Base-by-base conservation (phyloP, 805 yeast species). In the Nakazawaea anatomiae region DNA sequence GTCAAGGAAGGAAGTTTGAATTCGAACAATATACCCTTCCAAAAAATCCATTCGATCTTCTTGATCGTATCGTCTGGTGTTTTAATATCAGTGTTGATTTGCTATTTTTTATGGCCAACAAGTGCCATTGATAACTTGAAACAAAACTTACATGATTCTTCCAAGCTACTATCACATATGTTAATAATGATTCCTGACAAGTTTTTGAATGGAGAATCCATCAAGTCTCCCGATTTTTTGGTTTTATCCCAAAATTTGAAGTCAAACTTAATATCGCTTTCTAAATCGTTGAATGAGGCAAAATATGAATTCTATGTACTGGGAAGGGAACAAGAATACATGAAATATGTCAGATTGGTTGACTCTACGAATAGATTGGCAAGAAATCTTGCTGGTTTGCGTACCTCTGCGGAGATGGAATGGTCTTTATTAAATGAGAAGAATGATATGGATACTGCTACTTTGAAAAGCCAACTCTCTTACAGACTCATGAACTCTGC, bases 1-100 rank as follows among this genome's bases (percentile, higher is more conserved):
- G 79, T 87, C 12, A 83, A 85, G 60, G 95, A 88, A 58, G 91
- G 89, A 11, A 79, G 83, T 43, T 68, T 76, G 46, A 83, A 82
- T 58, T 73, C 79, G 1, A 81, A 83, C 12, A 62, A 63, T 6
- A 72, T 87, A 11, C 87, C 91, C 0, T 61, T 80, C 53, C 65
- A 65, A 31, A 74, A 83, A 57, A 69, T 87, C 30, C 51, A 67
- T 31, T 77, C 83, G 30, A 75, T 83, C 11, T 76, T 83, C 39
- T 59, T 66, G 43, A 83, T 87, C 53, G 88, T 85, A 9, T 60
- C 71, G 11, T 63, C 74, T 0, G 96, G 96, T 0, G 80, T 85
- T 44, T 35, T 73, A 3, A 70, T 84, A 1, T 76, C 89, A 0
- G 80, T 79, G n/a, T 41, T 69, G 2, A 69, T 81, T 1, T 87